phyloP scores from a whole-genome alignment of 495 filamentous ascomycete species.

The Aspergillus hancockii region DNA sequence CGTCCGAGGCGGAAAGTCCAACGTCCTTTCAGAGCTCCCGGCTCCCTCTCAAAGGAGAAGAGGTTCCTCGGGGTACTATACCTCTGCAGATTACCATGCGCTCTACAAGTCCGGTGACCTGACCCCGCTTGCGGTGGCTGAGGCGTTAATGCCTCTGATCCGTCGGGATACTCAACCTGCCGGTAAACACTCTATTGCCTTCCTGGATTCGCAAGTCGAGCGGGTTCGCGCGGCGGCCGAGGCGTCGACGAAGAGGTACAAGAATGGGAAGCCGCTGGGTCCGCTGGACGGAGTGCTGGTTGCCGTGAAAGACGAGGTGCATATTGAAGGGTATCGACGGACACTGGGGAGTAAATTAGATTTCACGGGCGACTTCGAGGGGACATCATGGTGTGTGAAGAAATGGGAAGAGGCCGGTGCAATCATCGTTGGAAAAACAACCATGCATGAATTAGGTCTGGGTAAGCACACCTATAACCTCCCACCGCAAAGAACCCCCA shows the following conservation, averaged over 20 bases:
- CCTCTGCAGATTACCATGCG: conserved; percentile 73
- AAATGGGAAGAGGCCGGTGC: conserved; percentile 78
- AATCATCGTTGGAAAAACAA: conserved; percentile 80
- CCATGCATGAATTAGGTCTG: conserved; percentile 89
- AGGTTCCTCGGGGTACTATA: conserved; percentile 57
- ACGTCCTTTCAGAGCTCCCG: conserved; percentile 30
- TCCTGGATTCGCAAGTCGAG: conserved; percentile 60
- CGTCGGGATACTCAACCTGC: conserved; percentile 52
- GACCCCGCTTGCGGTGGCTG: conserved; percentile 70
- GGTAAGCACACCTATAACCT: conserved; percentile 39
- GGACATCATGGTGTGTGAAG: conserved; percentile 71
- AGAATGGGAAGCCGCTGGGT: conserved; percentile 60
- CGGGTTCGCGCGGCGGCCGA: conserved; percentile 65
- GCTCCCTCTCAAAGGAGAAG: conserved; percentile 31
- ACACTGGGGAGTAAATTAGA: conserved; percentile 62
- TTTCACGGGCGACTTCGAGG: conserved; percentile 49
- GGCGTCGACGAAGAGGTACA: conserved; percentile 70
- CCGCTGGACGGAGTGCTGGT: conserved; percentile 84
- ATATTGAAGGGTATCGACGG: conserved; percentile 72
- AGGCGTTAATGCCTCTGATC: conserved; percentile 70
- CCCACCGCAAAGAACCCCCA: not conserved
- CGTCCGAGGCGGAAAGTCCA: conserved; percentile 38
- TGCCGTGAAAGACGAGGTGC: conserved; percentile 81
- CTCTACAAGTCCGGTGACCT: conserved; percentile 66
- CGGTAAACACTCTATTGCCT: conserved; percentile 68